Evolutionary conservation across 768 basidiomycete genomes (phyloP), one percentile per base, ranked within the genome.

Genomic region (Mycena rosella): DNA sequence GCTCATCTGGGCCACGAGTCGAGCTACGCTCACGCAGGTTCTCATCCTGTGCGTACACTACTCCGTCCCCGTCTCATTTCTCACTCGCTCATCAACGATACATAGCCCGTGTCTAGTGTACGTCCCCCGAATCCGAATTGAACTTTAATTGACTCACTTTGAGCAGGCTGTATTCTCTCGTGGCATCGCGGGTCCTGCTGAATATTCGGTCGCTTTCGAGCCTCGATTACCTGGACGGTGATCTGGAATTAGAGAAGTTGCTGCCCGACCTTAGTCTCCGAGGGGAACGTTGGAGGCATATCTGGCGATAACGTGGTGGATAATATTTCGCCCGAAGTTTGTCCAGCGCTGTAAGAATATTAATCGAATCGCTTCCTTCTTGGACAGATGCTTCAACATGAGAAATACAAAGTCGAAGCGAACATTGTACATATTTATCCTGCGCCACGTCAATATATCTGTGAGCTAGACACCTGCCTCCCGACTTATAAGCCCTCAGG

Each of bases 21-120:
- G 59, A 15, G 59, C 59, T n/a, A 60, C 59, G 27, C 59, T 60
- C 59, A 60, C 47, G 18, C 59, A 60, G 36, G 59, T 60, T 4
- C 47, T 60, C 10, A 60, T 51, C 11, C 26, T 60, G 59, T 60
- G 29, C 10, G 59, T 32, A 15, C 10, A 40, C n/a, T n/a, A 15
- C 4, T 10, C 14, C 6, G 11, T 47, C 11, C 22, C 42, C 22
- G 14, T n/a, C 11, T 27, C 0, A 24, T 36, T 2, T 32, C 13
- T 15, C 1, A 13, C 20, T 20, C 20, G 5, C 13, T 32, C 15
- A 57, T 22, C 36, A 26, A 24, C 4, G 15, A 51, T 29, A 8
- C 18, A n/a, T 20, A 60, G 59, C 17, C 59, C 59, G 6, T 60
- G 22, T 29, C 47, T 60, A 17, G 48, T 51, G 58, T 60, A 14